Base-by-base conservation (phyloP, 371 early-diverging fungal species). In the Polyrhizophydium stewartii region DNA sequence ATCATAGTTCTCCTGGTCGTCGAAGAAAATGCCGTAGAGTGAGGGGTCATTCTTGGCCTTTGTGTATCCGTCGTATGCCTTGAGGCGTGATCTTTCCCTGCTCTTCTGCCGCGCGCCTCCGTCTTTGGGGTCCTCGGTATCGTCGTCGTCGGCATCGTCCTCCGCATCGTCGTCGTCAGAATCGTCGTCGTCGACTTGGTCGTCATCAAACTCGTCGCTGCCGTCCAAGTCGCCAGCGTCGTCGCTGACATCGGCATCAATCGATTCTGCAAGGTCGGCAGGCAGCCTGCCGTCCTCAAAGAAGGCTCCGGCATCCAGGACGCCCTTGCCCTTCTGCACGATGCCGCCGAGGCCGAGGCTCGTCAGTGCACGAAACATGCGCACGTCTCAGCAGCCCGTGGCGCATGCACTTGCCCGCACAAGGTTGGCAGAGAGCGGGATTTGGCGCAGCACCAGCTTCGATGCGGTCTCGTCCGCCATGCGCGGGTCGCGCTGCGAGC, bases 401-500 rank as follows among this genome's bases (percentile, higher is more conserved):
- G 40, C 22, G 49, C 52, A 28, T 24, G 12, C 24, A 45, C 62
- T 56, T 75, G 85, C 87, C 75, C 87, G 87, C 7, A 84, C 58
- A 38, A 87, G 62, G 70, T 92, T 91, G 60, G 75, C 59, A 22
- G 75, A 74, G 27, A 89, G 87, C 52, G 87, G 72, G 7, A 90
- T 81, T 59, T 91, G 89, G 51, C 87, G 84, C 33, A 97, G 79
- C n/a, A 97, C 95, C 60, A 86, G 84, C 57, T 83, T 81, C 1
- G 91, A 83, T 9, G 91, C 85, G 19, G 86, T 87, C 25, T 86
- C 81, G 68, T 93, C 93, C 32, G 89, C 88, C 55, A 92, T 85
- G 55, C 88, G 81, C 33, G 96, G 94, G 80, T 97, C 97, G 63
- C 91, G 82, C 74, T 94, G 94, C n/a, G 96, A 94, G 69, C 97